These are phyloP conservation scores for Fusarium stilboides DNA, from an alignment of 2,329 filamentous ascomycete genomes.

Conservation along the genomic window DNA sequence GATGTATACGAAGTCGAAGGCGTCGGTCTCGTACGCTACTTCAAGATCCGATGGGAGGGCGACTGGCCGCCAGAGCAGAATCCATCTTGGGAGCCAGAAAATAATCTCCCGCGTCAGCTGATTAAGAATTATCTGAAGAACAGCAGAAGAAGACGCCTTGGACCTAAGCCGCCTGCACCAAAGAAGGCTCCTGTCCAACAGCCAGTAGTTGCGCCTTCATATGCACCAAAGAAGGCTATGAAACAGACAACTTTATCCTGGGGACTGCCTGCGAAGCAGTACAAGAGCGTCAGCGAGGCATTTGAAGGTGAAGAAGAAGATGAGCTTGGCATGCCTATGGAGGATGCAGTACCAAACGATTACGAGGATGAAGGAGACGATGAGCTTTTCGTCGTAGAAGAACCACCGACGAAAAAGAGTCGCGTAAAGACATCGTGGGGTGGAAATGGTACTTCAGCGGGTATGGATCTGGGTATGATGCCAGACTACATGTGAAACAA, in stretches of 20 bases:
- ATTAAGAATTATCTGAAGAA: conserved; percentile 59
- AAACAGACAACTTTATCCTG: conserved; percentile 47
- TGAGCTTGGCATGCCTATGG: neutral
- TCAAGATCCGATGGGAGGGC: conserved; percentile 70
- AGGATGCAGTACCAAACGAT: neutral
- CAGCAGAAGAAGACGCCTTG: conserved; percentile 35
- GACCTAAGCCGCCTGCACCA: neutral
- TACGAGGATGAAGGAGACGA: conserved; percentile 26
- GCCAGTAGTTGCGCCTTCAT: conserved; percentile 10
- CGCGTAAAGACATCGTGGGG: conserved; percentile 10
- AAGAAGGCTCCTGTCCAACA: conserved; percentile 37
- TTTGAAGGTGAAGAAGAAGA: conserved; percentile 46
- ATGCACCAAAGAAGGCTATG: conserved; percentile 33
- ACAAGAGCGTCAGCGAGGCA: conserved; percentile 52
- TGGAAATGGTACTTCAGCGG: conserved; percentile 8
- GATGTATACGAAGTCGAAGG: conserved; percentile 57
- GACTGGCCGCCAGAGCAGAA: conserved; percentile 71
- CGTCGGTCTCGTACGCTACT: conserved; percentile 59
- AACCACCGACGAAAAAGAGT: conserved; percentile 35
- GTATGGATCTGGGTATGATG: conserved; percentile 17
- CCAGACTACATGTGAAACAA: conserved; percentile 17
- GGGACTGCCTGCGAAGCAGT: conserved; percentile 41
- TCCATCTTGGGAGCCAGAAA: conserved; percentile 71
- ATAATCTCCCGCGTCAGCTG: conserved; percentile 62
- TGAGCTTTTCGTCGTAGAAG: conserved; percentile 53